Evolutionary conservation across 345 rosid genomes (phyloP).

Genomic region (Boechera stricta): DNA sequence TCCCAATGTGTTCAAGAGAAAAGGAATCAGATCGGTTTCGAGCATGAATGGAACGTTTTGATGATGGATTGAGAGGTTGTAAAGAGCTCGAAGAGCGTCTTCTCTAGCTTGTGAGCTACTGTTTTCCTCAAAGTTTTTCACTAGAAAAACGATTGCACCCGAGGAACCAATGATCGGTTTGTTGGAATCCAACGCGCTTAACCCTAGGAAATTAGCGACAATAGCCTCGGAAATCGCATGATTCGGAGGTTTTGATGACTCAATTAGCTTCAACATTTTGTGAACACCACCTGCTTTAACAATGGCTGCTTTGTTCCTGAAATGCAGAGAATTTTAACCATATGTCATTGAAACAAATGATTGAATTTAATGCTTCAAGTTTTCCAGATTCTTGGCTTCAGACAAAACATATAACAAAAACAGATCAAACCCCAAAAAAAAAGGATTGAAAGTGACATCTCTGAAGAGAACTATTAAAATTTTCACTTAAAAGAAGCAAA

Average conservation of each 20-base stretch:
- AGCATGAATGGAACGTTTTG: constrained; percentile 58
- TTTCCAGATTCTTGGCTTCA: neutral
- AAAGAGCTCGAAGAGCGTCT: constrained; percentile 87
- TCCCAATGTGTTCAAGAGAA: constrained; percentile 66
- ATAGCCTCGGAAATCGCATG: constrained; percentile 72
- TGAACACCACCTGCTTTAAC: constrained; percentile 89
- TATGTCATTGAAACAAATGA: neutral
- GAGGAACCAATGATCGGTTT: constrained; percentile 89
- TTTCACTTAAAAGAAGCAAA: constrained; percentile 7
- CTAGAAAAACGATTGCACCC: constrained; percentile 76
- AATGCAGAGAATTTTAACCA: constrained; percentile 8
- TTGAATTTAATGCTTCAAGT: constrained; percentile 15
- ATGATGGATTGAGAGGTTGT: constrained; percentile 75
- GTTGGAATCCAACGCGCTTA: constrained; percentile 85
- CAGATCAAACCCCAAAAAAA: neutral
- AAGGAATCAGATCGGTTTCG: constrained; percentile 67
- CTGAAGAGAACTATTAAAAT: neutral
- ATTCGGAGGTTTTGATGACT: constrained; percentile 51
- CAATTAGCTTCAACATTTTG: constrained; percentile 83
- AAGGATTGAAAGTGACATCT: constrained; percentile 55
- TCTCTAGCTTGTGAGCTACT: constrained; percentile 71
- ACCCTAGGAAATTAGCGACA: constrained; percentile 83
- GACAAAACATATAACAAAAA: neutral
- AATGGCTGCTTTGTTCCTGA: constrained; percentile 96
- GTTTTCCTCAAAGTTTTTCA: constrained; percentile 47